Conservation (phyloP, 2,329 filamentous ascomycete species). For the Paecilomyces formosus region DNA sequence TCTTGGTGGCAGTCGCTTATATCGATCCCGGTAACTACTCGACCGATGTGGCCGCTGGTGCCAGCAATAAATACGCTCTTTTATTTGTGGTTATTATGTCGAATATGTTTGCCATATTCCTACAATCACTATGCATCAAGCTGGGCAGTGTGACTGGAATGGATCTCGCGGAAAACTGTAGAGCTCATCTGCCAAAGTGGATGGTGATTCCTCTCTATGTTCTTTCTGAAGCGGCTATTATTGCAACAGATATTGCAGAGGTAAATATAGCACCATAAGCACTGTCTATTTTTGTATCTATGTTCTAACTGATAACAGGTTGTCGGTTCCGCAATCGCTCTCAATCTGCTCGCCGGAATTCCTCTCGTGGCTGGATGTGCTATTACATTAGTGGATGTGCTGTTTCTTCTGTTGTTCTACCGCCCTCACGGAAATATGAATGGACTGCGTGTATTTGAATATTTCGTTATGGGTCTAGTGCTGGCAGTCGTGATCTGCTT, state of each 20-base stretch:
- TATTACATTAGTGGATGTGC: conserved; percentile 49
- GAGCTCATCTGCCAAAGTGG: conserved; percentile 59
- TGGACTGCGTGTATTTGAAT: conserved; percentile 46
- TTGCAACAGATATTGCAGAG: conserved; percentile 65
- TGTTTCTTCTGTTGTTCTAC: conserved; percentile 51
- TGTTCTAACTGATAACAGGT: conserved; percentile 30
- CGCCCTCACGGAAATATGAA: conserved; percentile 45
- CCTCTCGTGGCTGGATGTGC: conserved; percentile 50
- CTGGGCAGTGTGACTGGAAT: conserved; percentile 62
- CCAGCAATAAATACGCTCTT: conserved; percentile 35
- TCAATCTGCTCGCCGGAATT: conserved; percentile 48
- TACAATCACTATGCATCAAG: conserved; percentile 48
- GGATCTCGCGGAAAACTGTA: conserved; percentile 59
- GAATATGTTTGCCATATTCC: conserved; percentile 41
- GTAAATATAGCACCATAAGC: conserved; percentile 23
- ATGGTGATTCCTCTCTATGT: conserved; percentile 56
- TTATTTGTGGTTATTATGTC: conserved; percentile 42
- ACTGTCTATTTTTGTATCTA: not conserved
- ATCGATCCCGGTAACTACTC: conserved; percentile 46
- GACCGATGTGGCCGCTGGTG: conserved; percentile 42
- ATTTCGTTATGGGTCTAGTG: conserved; percentile 47
- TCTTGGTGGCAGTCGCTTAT: conserved; percentile 42
- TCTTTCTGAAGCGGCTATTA: conserved; percentile 60
- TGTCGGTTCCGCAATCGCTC: conserved; percentile 50
- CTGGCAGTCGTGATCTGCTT: conserved; percentile 51